Percentiles rank a stretch among this genome's conserved stretches.
phyloP scores from a whole-genome alignment of 164 flowering plant species.

The Cinnamomum micranthum region DNA sequence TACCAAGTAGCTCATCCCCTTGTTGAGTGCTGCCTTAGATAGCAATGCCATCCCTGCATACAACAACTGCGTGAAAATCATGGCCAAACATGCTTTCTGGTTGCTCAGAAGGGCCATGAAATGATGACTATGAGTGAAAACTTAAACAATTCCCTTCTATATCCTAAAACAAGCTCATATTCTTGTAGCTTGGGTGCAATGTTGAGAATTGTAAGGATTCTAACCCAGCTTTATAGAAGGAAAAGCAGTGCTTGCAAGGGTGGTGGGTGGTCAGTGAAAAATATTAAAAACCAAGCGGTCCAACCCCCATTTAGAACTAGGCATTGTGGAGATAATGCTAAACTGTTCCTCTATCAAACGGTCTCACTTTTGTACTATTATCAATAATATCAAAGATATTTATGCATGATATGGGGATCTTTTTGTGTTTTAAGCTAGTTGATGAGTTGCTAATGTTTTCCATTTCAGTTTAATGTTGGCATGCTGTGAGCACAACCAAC shows the following conservation, averaged over 20 bases:
- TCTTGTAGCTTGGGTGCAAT: background rate
- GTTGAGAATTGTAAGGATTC: background rate
- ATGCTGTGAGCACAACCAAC: background rate
- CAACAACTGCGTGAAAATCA: conserved; percentile 15
- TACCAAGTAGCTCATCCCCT: conserved; percentile 21
- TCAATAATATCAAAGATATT: background rate
- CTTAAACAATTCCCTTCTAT: background rate
- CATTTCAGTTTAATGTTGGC: background rate
- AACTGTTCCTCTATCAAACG: background rate
- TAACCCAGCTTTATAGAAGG: conserved; percentile 7
- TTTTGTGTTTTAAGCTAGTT: background rate
- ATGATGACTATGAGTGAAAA: background rate
- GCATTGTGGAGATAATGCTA: conserved; percentile 11
- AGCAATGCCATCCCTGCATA: conserved; percentile 27
- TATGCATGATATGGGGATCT: background rate
- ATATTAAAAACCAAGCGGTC: background rate
- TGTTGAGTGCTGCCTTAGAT: conserved; percentile 20
- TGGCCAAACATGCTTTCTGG: conserved; percentile 18
- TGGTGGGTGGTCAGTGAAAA: background rate
- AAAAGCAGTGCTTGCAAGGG: background rate
- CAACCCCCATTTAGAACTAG: background rate
- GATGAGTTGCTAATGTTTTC: background rate
- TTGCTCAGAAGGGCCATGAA: conserved; percentile 2
- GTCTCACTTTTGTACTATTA: background rate
- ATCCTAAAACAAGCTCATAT: background rate